Evolutionary conservation across 2,329 filamentous ascomycete species (phyloP).

Genomic region (Aspergillus udagawae): DNA sequence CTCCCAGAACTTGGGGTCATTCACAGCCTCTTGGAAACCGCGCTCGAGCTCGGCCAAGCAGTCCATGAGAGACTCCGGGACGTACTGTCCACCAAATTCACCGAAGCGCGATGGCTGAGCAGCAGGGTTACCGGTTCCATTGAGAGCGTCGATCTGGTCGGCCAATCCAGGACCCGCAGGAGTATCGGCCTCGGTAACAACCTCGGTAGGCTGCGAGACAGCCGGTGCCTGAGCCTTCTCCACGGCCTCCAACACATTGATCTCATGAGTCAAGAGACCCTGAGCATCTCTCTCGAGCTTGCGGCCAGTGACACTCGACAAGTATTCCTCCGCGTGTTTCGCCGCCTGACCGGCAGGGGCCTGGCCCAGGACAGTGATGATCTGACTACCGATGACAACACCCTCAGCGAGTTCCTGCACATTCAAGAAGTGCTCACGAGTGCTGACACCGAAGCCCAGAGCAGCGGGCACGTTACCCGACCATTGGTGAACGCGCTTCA

Average conservation of each 20-base stretch:
- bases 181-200: conserved; percentile 57
- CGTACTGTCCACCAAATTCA: conserved; percentile 95
- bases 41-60: conserved; percentile 85
- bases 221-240: conserved; percentile 55
- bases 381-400: conserved; percentile 94
- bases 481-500: conserved; percentile 84
- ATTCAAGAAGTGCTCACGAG: conserved; percentile 84
- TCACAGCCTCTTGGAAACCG: conserved; percentile 81
- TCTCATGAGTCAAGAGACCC: conserved; percentile 56
- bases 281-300: conserved; percentile 44
- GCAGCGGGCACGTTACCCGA: conserved; percentile 87
- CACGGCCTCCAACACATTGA: conserved; percentile 66
- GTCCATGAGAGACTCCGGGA: conserved; percentile 97
- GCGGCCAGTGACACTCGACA: conserved; percentile 65
- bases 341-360: conserved; percentile 63
- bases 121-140: conserved; percentile 53
- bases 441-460: conserved; percentile 95
- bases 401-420: conserved; percentile 83
- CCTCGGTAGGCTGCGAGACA: conserved; percentile 52
- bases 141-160: conserved; percentile 80
- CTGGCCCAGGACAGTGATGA: conserved; percentile 74
- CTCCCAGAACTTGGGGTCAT: conserved; percentile 92
- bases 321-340: conserved; percentile 80
- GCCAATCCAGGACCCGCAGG: conserved; percentile 64
- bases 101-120: conserved; percentile 84